phyloP scores from a whole-genome alignment of 495 filamentous ascomycete genomes.

The Annulohypoxylon nitens region DNA sequence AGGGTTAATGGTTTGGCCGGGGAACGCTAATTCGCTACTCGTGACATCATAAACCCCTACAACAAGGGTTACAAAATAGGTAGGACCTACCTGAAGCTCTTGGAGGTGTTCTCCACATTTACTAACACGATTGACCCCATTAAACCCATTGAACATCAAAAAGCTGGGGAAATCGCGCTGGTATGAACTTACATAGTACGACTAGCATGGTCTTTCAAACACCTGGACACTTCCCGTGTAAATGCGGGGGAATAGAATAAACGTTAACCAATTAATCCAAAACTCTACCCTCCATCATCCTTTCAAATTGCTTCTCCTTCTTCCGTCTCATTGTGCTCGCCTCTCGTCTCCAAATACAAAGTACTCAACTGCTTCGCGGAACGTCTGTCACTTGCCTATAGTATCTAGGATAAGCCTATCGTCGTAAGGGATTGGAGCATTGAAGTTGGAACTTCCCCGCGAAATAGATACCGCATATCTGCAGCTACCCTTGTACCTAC shows the following conservation, averaged over 20 bases:
- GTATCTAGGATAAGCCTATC: slow-evolving; percentile 3
- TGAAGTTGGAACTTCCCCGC: slow-evolving; percentile 40
- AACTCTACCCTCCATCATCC: slow-evolving; percentile 44
- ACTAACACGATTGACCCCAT: not conserved
- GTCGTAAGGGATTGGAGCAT: slow-evolving; percentile 8
- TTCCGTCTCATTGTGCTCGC: slow-evolving; percentile 26
- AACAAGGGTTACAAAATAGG: not conserved
- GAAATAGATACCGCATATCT: slow-evolving; percentile 31
- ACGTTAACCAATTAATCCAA: slow-evolving; percentile 47
- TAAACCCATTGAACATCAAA: slow-evolving; percentile 10
- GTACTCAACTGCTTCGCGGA: slow-evolving; percentile 38
- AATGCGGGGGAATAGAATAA: slow-evolving; percentile 45
- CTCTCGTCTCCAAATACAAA: slow-evolving; percentile 28
- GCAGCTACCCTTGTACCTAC: slow-evolving; percentile 27
- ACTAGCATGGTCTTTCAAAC: slow-evolving; percentile 3
- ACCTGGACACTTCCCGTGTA: slow-evolving; percentile 1
- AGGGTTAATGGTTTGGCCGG: slow-evolving; percentile 31
- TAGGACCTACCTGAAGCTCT: slow-evolving; percentile 19
- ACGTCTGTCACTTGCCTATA: slow-evolving; percentile 31
- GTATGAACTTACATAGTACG: slow-evolving; percentile 8
- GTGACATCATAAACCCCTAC: slow-evolving; percentile 38
- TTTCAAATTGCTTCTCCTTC: slow-evolving; percentile 13
- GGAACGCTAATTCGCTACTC: not conserved
- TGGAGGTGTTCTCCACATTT: slow-evolving; percentile 26
- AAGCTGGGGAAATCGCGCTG: slow-evolving; percentile 46